These are phyloP conservation scores for Hypoxylon cercidicola DNA, from an alignment of 495 filamentous ascomycete genomes.

Conservation along the genomic window DNA sequence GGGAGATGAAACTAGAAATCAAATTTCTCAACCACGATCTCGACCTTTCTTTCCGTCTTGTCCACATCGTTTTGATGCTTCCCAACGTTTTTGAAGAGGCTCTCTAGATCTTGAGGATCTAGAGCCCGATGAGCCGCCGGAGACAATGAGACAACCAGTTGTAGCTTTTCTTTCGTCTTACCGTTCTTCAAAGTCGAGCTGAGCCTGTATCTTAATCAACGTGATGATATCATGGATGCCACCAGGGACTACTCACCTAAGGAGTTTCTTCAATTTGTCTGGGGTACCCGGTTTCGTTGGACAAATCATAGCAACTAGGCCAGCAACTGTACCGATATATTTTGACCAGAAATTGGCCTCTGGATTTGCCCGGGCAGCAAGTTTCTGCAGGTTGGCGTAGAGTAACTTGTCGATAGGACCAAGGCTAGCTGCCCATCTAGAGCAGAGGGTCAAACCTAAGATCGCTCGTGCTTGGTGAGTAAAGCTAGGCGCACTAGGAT, in stretches of 20 bases:
- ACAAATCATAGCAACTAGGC: slow-evolving; percentile 47
- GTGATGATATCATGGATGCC: neutral
- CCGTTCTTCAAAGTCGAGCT: slow-evolving; percentile 35
- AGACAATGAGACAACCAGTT: slow-evolving; percentile 46
- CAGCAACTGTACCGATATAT: slow-evolving; percentile 54
- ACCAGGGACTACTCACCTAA: slow-evolving; percentile 46
- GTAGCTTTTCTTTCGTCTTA: slow-evolving; percentile 45
- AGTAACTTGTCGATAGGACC: slow-evolving; percentile 58
- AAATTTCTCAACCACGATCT: slow-evolving; percentile 36
- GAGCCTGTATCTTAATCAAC: slow-evolving; percentile 42
- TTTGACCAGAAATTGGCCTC: slow-evolving; percentile 57
- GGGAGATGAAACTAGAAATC: slow-evolving; percentile 28
- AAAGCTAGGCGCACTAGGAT: slow-evolving; percentile 76
- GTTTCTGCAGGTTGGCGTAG: slow-evolving; percentile 49
- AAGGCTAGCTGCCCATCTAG: slow-evolving; percentile 77
- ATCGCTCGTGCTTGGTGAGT: slow-evolving; percentile 76
- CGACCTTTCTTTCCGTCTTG: slow-evolving; percentile 38
- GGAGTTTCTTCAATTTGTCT: slow-evolving; percentile 29
- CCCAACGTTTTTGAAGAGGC: slow-evolving; percentile 45
- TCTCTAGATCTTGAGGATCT: slow-evolving; percentile 39
- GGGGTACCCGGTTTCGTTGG: slow-evolving; percentile 45
- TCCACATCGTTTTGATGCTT: slow-evolving; percentile 42
- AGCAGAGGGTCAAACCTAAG: slow-evolving; percentile 77
- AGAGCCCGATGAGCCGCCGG: slow-evolving; percentile 33
- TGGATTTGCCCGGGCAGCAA: slow-evolving; percentile 45